Base-by-base conservation (phyloP, 345 rosid genomes). In the Eucalyptus curtisii region DNA sequence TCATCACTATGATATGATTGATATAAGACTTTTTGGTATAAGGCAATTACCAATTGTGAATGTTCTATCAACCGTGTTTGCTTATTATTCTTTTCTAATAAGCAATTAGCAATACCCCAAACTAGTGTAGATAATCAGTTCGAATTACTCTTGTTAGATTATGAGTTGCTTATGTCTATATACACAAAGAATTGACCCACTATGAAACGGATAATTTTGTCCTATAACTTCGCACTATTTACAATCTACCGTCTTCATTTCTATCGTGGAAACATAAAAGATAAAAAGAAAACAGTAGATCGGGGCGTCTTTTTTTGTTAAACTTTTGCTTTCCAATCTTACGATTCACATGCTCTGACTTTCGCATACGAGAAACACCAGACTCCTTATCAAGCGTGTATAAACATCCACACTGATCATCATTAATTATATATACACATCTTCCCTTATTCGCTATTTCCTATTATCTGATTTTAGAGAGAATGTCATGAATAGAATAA, bases 291-390 rank as follows among this genome's bases (percentile, higher is more conserved):
- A 55, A 55, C 30, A 22, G 24, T 55, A 55, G 13, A 55, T 55
- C 1, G 30, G 30, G 61, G 13, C 6, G 13, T 10, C 13, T 55
- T 4, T 1, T 55, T 55, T 22, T 1, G 6, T 4, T 4, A 10
- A 55, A 9, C 6, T 55, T 55, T 55, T 24, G 13, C 61, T 49
- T 24, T 55, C 61, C 61, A 55, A 55, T 55, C 30, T 4, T 1
- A 10, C 13, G 13, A 55, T 55, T 24, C 2, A 22, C 6, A 55
- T 55, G 61, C 61, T 10, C 5, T 55, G 30, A 55, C 30, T 55
- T 55, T 55, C 13, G 6, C 30, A 25, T 9, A 2, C 24, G 30
- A 55, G 27, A 55, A 24, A 55, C 61, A 55, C 30, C 13, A 24
- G 0, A 55, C 5, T 22, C 13, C 61, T 55, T 24, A 55, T 25